phyloP scores from a whole-genome alignment of 192 early-diverging fungal species.

The Chytriomyces hyalinus region DNA sequence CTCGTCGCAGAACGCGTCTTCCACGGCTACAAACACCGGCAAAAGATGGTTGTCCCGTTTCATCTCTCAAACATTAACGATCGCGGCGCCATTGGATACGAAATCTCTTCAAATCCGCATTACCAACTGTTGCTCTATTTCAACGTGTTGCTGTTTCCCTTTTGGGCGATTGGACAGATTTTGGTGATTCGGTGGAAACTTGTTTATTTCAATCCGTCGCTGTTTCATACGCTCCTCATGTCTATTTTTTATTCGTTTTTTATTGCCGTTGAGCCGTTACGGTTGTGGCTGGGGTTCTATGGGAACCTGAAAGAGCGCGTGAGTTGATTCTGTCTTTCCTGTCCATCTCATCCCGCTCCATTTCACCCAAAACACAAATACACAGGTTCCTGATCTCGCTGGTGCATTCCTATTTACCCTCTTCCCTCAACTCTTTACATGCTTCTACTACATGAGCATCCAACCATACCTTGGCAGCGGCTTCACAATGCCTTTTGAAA shows the following conservation, averaged over 20 bases:
- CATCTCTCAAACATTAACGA: conserved; percentile 23
- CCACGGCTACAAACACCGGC: conserved; percentile 16
- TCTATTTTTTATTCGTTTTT: too few relatives aligned
- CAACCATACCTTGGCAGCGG: conserved; percentile 33
- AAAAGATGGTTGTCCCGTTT: conserved; percentile 30
- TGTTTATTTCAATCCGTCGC: conserved; percentile 29
- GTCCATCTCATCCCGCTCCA: too few relatives aligned
- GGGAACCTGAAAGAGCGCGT: too few relatives aligned
- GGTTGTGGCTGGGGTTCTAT: too few relatives aligned
- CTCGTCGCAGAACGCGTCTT: conserved; percentile 28
- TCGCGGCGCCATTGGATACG: conserved; percentile 31
- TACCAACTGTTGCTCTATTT: conserved; percentile 46
- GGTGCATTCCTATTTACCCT: conserved; percentile 44
- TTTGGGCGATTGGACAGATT: conserved; percentile 42
- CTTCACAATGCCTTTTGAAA: conserved; percentile 40
- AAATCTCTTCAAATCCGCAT: conserved; percentile 42
- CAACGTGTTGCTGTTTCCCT: conserved; percentile 44
- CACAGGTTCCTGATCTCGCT: too few relatives aligned
- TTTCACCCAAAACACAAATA: too few relatives aligned
- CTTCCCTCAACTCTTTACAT: conserved; percentile 45
- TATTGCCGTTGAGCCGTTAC: too few relatives aligned
- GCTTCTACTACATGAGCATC: conserved; percentile 39
- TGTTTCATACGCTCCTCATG: conserved; percentile 35
- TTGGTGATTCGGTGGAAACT: conserved; percentile 11
- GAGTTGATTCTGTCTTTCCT: too few relatives aligned